A percentile compares a stretch with the other conserved stretches of the same genome.
Conservation (phyloP, 2,329 filamentous ascomycete genomes). For the Botrytis paeoniae region DNA sequence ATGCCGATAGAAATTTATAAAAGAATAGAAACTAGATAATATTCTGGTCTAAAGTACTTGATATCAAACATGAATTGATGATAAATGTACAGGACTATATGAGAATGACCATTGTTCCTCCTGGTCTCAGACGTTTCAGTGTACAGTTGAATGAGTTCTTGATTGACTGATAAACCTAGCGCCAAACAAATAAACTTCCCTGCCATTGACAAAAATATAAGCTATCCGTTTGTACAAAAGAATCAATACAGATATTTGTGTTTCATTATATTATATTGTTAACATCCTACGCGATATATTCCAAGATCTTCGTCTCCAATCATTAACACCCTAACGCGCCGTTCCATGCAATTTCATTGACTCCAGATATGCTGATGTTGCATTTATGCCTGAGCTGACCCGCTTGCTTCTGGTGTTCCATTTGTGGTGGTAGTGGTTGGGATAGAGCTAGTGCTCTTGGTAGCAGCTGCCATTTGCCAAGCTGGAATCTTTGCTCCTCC, state of each 20-base stretch:
- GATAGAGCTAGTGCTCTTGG: slow-evolving; percentile 41
- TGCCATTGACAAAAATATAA: not conserved
- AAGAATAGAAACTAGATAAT: not conserved
- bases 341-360: slow-evolving; percentile 15
- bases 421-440: slow-evolving; percentile 26
- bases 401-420: slow-evolving; percentile 28
- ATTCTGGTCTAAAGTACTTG: not conserved
- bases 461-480: slow-evolving; percentile 73
- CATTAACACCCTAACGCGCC: slow-evolving; percentile 18
- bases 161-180: not conserved
- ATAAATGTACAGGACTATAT: not conserved
- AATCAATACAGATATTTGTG: not conserved
- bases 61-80: not conserved
- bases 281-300: not conserved
- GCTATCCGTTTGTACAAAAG: not conserved
- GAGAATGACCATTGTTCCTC: not conserved
- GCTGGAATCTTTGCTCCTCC: slow-evolving; percentile 70
- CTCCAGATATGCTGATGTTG: not conserved
- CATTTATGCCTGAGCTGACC: slow-evolving; percentile 21
- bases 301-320: not conserved
- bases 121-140: not conserved
- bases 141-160: not conserved
- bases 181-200: not conserved
- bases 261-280: slow-evolving; percentile 8
- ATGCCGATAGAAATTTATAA: not conserved